Evolutionary conservation across 306 rosid species (phyloP), one percentile per base, ranked within the genome.

Genomic region (Prunus kanzakura): DNA sequence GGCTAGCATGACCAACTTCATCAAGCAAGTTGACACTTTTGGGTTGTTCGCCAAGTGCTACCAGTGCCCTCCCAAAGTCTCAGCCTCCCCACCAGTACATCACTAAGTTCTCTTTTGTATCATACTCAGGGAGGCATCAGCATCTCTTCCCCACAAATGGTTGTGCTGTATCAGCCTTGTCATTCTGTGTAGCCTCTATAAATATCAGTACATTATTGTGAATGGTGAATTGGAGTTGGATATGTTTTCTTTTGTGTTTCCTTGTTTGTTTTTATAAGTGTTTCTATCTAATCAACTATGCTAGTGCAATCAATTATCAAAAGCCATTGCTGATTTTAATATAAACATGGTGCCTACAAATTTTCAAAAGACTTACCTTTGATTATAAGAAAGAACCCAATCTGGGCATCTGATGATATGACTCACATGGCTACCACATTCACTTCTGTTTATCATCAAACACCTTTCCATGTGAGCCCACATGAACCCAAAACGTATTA

Each of bases 1-100:
- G 98, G 98, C 98, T 27, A 94, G 98, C 87, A 64, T 94, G 90
- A 38, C 89, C 52, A 90, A 94, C 75, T 91, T 94, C 93, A 91
- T 94, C 84, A 89, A 38, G 64, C 98, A 94, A 69, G 91, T 94
- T 32, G 91, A 88, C 83, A 87, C 89, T 2, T 94, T 94, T 54
- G 98, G 98, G 52, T 56, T 94, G 55, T 94, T 94, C 71, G 96
- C 96, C 8, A 92, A 94, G 80, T 94, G 97, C 82, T 94, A 94
- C 71, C 97, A 94, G 78, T 94, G 98, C 79, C 86, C 81, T 0
- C 80, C 87, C 30, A 79, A 54, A 11, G 57, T 62, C 56, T 56
- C 84, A 6, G 50, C 76, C 64, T 47, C 73, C 8, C 64, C 74
- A 10, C 62, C 73, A 15, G 73, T 41, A 15, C 91, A 80, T 79